A percentile compares a stretch with the other conserved stretches of the same genome.
These are phyloP conservation scores for Murraya koenigii DNA, from an alignment of 345 rosid genomes.

Conservation along the genomic window DNA sequence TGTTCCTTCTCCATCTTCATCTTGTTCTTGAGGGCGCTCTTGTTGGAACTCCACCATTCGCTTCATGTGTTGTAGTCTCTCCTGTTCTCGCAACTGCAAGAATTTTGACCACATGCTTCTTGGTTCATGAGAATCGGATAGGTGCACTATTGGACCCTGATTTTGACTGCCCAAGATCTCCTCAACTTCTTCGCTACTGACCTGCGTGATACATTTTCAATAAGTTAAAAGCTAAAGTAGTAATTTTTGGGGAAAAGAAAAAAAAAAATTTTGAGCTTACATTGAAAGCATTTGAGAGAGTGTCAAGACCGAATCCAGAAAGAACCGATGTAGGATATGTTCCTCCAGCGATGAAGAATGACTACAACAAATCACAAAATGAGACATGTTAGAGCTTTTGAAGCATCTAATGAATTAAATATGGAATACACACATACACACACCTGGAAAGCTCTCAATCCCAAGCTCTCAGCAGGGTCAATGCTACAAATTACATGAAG, in stretches of 20 bases:
- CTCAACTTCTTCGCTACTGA: conserved; percentile 38
- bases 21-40: conserved; percentile 19
- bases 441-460: conserved; percentile 60
- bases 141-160: conserved; percentile 59
- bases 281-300: conserved; percentile 71
- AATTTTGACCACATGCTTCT: conserved; percentile 53
- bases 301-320: conserved; percentile 57
- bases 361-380: conserved; percentile 32
- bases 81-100: conserved; percentile 41
- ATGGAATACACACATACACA: too few relatives aligned
- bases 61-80: conserved; percentile 55
- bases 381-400: background rate
- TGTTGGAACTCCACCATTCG: conserved; percentile 36
- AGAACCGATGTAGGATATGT: conserved; percentile 53
- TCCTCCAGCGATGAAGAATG: conserved; percentile 90
- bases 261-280: conserved; percentile 28
- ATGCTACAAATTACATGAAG: conserved; percentile 71
- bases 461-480: conserved; percentile 69
- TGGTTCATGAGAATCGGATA: conserved; percentile 42
- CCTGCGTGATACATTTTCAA: conserved; percentile 35
- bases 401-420: background rate
- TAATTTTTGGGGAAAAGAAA: background rate
- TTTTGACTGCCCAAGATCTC: conserved; percentile 39
- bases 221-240: background rate
- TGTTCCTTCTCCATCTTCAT: conserved; percentile 22